Evolutionary conservation across 1,139 yeast genomes (phyloP), one percentile per base, ranked within the genome.

Genomic region (Suhomyces bolitotheri): DNA sequence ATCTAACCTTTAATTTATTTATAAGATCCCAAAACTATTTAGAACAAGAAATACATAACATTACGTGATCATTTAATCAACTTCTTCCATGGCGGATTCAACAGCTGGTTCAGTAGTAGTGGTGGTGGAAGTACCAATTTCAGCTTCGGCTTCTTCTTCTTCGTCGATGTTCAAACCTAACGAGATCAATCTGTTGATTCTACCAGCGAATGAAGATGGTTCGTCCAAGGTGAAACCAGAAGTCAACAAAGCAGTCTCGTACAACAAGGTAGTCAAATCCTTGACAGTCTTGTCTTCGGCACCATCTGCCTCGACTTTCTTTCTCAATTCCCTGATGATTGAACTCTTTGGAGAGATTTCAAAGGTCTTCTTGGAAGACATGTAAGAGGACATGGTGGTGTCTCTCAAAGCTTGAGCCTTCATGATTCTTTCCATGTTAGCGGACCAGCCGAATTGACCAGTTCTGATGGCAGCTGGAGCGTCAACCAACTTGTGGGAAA

Each of bases 391-490:
- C 98, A 94, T 92, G 56, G 96, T 81, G 56, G 96, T 86, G 71
- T 92, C 98, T 78, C 98, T 90, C 60, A 92, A 80, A 58, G 99
- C 98, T 79, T 92, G 99, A 48, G 98, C 98, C 80, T 92, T 92
- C 99, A 92, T 94, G 79, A 92, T 92, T 84, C 98, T 92, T 78
- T 92, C 99, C 98, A 94, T 94, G 80, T 92, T 92, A 60, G 99
- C 99, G 54, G 98, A 92, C 99, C 99, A 92, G 67, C 99, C 98
- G 69, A 92, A 92, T 78, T 92, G 98, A 58, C 97, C 97, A 54
- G 98, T 92, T 81, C 97, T 89, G 66, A 92, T 90, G 56, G 98
- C 98, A 68, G 98, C 98, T 69, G 99, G 99, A 41, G 98, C 94
- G 61, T 90, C 97, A 57, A 89, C 89, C 63, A 94, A 82, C 76